Evolutionary conservation across 345 rosid genomes (phyloP).

Genomic region (Punica granatum): DNA sequence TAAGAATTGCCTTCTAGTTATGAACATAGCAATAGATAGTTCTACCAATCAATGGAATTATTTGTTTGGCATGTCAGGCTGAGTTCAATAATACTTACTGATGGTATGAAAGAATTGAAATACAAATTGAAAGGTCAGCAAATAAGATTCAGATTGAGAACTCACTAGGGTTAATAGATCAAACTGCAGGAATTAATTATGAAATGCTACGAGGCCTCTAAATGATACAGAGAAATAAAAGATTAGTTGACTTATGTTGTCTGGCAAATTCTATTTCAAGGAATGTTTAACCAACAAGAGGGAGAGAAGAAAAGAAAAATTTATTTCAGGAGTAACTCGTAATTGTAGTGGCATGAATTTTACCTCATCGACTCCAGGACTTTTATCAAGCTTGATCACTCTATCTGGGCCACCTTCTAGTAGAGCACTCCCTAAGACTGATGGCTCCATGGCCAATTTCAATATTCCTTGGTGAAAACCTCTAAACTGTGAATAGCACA

Average conservation of each 20-base stretch:
- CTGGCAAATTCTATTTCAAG: too few species aligned
- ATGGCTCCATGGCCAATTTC: slow-evolving; percentile 95
- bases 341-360: slow-evolving; percentile 4
- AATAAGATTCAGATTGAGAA: background rate
- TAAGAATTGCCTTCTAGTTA: background rate
- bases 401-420: slow-evolving; percentile 92
- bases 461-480: slow-evolving; percentile 90
- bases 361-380: slow-evolving; percentile 92
- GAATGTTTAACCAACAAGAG: too few species aligned
- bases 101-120: background rate
- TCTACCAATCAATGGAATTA: background rate
- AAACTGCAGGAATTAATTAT: background rate
- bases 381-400: slow-evolving; percentile 76
- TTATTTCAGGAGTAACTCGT: background rate
- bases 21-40: background rate
- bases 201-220: background rate
- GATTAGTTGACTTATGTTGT: too few species aligned
- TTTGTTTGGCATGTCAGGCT: background rate
- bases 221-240: background rate
- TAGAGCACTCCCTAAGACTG: slow-evolving; percentile 70
- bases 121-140: background rate
- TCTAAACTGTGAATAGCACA: slow-evolving; percentile 38
- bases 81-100: background rate
- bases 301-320: too few species aligned
- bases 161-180: background rate